Evolutionary conservation across 257 asterid species (phyloP).

Genomic region (Solanum peruvianum): DNA sequence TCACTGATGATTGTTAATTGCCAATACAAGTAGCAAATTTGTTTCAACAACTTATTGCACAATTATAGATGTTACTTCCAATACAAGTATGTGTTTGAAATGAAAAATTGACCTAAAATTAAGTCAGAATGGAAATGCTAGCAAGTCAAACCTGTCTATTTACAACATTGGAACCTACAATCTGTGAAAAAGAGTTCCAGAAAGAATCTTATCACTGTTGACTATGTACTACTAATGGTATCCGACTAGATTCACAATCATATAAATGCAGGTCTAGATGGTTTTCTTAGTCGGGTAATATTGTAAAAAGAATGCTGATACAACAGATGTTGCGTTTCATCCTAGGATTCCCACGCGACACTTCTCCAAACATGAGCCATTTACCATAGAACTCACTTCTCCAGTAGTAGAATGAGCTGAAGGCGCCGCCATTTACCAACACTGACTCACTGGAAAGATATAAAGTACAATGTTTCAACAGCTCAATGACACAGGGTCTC

Average conservation of each 20-base stretch:
- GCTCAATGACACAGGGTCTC: slow-evolving; percentile 64
- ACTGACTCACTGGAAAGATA: slow-evolving; percentile 1
- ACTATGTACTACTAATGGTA: slow-evolving; percentile 63
- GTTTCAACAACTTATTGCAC: neutral
- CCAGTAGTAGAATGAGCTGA: neutral
- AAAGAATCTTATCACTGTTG: slow-evolving; percentile 40
- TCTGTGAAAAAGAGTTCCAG: slow-evolving; percentile 25
- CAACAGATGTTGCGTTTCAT: slow-evolving; percentile 7
- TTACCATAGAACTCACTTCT: no score
- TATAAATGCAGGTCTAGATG: slow-evolving; percentile 12
- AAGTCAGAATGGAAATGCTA: slow-evolving; percentile 23
- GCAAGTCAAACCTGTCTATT: slow-evolving; percentile 19
- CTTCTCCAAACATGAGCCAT: neutral
- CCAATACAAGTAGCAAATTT: neutral
- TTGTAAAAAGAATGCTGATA: slow-evolving; percentile 19
- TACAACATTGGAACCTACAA: slow-evolving; percentile 25
- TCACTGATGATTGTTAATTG: neutral
- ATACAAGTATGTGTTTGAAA: neutral
- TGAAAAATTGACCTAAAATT: neutral
- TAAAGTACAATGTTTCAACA: neutral
- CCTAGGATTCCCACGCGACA: neutral
- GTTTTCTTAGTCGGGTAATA: slow-evolving; percentile 1
- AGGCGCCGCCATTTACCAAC: neutral
- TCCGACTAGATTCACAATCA: slow-evolving; percentile 21
- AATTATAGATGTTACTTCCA: neutral